A percentile compares a stretch with the other conserved stretches of the same genome.
phyloP scores from a whole-genome alignment of 2,329 filamentous ascomycete genomes.

The Pseudocercospora fuligena region DNA sequence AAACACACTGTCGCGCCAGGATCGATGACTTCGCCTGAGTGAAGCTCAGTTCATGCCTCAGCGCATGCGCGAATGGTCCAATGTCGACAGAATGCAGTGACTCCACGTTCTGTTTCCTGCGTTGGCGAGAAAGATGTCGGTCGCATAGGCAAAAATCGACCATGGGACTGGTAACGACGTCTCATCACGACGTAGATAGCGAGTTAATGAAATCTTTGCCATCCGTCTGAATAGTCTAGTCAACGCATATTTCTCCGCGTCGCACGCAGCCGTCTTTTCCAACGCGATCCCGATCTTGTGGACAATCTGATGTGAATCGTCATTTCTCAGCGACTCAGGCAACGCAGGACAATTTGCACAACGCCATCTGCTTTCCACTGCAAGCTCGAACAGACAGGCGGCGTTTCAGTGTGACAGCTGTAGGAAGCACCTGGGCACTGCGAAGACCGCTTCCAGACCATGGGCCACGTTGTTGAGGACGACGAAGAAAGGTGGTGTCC shows the following conservation, averaged over 20 bases:
- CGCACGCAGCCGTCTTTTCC: neutral
- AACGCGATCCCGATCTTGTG: neutral
- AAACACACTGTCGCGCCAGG: too few species aligned
- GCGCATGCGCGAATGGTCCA: too few species aligned
- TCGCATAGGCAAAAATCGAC: too few species aligned
- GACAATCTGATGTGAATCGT: neutral
- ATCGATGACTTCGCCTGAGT: too few species aligned
- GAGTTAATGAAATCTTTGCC: neutral
- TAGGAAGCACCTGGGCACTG: neutral
- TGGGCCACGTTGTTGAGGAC: neutral
- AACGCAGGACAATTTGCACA: neutral
- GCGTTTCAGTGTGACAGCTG: neutral
- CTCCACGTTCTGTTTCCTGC: too few species aligned
- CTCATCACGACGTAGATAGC: neutral
- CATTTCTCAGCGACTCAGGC: conserved; percentile 7
- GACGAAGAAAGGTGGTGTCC: neutral
- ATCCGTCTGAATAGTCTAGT: neutral
- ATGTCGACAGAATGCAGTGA: too few species aligned
- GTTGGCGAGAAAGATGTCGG: too few species aligned
- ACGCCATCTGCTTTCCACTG: neutral
- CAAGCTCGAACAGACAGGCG: neutral
- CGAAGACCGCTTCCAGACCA: neutral
- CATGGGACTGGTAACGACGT: too few species aligned
- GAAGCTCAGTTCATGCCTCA: too few species aligned
- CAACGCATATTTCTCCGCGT: neutral